Percentiles rank a stretch among this genome's conserved stretches.
Conservation (phyloP, 2,329 filamentous ascomycete genomes). For the Lasiodiplodia theobromae region DNA sequence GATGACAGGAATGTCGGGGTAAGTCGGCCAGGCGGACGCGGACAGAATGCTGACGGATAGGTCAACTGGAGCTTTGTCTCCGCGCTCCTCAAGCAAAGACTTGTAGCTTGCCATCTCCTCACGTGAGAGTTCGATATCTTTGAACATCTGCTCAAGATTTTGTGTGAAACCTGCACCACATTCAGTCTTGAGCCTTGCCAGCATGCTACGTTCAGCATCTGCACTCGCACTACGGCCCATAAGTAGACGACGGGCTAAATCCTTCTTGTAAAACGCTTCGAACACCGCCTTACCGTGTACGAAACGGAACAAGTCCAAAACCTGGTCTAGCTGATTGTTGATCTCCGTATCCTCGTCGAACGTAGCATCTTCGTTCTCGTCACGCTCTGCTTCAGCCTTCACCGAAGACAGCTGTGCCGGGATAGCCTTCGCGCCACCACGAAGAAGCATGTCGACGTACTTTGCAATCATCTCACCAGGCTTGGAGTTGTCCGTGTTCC, state of each 20-base stretch:
- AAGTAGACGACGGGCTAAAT: constrained; percentile 85
- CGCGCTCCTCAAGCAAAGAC: constrained; percentile 66
- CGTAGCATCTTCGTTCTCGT: constrained; percentile 68
- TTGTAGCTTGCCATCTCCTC: constrained; percentile 95
- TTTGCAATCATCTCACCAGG: constrained; percentile 99
- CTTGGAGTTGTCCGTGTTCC: constrained; percentile 86
- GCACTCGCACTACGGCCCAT: constrained; percentile 93
- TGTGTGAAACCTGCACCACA: constrained; percentile 95
- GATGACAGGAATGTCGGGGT: constrained; percentile 76
- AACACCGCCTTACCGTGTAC: constrained; percentile 98
- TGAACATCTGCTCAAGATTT: constrained; percentile 99
- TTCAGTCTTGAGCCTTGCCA: constrained; percentile 84
- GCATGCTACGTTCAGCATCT: constrained; percentile 95
- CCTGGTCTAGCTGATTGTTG: constrained; percentile 89
- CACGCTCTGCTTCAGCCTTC: constrained; percentile 66
- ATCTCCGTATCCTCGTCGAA: constrained; percentile 92
- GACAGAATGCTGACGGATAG: constrained; percentile 91
- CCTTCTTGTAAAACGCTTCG: constrained; percentile 99
- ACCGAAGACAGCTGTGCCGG: constrained; percentile 70
- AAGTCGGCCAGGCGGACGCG: constrained; percentile 89
- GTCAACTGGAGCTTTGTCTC: constrained; percentile 68
- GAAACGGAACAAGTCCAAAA: constrained; percentile 93
- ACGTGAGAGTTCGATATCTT: constrained; percentile 90
- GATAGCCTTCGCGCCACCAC: constrained; percentile 84
- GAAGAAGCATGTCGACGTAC: constrained; percentile 87